phyloP scores from a whole-genome alignment of 148 eudicot species.

The Nyssa sinensis region DNA sequence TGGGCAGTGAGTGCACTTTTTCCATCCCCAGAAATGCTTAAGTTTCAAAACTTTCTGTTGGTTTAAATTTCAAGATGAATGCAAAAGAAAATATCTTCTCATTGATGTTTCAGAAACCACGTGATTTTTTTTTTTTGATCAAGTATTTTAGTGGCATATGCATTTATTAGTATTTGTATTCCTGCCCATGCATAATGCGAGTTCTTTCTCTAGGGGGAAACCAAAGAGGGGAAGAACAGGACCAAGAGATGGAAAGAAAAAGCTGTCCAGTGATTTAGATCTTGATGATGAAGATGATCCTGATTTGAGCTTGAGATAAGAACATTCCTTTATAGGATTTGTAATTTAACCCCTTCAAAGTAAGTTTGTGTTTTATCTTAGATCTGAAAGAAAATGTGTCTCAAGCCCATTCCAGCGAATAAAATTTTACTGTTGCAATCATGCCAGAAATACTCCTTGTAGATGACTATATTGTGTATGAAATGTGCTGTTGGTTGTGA shows the following conservation, averaged over 20 bases:
- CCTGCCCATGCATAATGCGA: neutral
- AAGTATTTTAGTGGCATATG: too few species aligned
- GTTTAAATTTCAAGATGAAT: neutral
- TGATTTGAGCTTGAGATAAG: constrained; percentile 27
- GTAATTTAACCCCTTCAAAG: too few species aligned
- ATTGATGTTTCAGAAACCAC: neutral
- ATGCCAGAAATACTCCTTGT: neutral
- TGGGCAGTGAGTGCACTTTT: constrained; percentile 36
- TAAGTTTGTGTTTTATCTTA: too few species aligned
- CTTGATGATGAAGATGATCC: constrained; percentile 45
- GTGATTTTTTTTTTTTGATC: neutral
- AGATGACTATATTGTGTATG: neutral
- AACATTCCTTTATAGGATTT: neutral
- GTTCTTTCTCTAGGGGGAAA: constrained; percentile 53
- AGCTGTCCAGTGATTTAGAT: constrained; percentile 41
- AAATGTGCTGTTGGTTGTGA: neutral
- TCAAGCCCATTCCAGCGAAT: neutral
- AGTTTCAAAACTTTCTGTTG: neutral
- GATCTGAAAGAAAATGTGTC: neutral
- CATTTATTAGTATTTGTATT: neutral
- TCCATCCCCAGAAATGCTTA: neutral
- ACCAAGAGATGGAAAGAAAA: constrained; percentile 46
- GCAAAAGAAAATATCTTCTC: neutral
- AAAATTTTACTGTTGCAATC: neutral
- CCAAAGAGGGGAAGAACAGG: constrained; percentile 74